Percentiles rank a stretch among this genome's conserved stretches.
phyloP scores from a whole-genome alignment of 129 eudicot species.

The Mikania micrantha region DNA sequence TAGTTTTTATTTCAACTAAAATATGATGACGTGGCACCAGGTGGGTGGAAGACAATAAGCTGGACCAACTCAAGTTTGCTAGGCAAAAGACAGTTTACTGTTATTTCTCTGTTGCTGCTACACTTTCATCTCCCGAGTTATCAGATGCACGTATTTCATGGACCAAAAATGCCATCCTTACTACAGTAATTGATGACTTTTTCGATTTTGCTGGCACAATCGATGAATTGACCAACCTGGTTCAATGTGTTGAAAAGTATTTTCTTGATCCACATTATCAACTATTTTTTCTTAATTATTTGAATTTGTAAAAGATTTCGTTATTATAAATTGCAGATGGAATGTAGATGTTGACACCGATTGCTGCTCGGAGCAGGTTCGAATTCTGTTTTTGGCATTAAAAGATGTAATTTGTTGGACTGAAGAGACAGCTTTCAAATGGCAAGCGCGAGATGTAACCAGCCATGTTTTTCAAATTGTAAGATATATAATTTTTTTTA shows the following conservation, averaged over 20 bases:
- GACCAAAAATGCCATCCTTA: slow-evolving; percentile 84
- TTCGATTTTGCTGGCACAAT: slow-evolving; percentile 81
- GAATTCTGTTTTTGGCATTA: slow-evolving; percentile 72
- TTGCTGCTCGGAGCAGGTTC: slow-evolving; percentile 69
- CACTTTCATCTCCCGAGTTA: slow-evolving; percentile 55
- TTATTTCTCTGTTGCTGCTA: slow-evolving; percentile 82
- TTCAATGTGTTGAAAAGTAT: slow-evolving; percentile 60
- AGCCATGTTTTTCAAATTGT: slow-evolving; percentile 62
- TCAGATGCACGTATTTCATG: slow-evolving; percentile 87
- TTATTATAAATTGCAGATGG: slow-evolving; percentile 56
- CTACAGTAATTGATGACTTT: slow-evolving; percentile 88
- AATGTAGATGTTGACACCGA: slow-evolving; percentile 43
- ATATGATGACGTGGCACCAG: slow-evolving; percentile 27
- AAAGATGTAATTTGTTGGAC: slow-evolving; percentile 45
- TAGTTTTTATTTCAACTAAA: background rate
- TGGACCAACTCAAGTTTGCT: slow-evolving; percentile 83
- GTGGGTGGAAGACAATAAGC: slow-evolving; percentile 64
- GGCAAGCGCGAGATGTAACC: slow-evolving; percentile 57
- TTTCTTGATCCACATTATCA: background rate
- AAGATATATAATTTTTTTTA: slow-evolving; percentile 20
- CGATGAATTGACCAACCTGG: slow-evolving; percentile 64
- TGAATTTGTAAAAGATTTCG: background rate
- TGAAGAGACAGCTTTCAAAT: slow-evolving; percentile 45
- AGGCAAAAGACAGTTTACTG: slow-evolving; percentile 76
- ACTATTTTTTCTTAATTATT: background rate